Base-by-base conservation (phyloP, 495 filamentous ascomycete species). In the Aspergillus avenaceus region DNA sequence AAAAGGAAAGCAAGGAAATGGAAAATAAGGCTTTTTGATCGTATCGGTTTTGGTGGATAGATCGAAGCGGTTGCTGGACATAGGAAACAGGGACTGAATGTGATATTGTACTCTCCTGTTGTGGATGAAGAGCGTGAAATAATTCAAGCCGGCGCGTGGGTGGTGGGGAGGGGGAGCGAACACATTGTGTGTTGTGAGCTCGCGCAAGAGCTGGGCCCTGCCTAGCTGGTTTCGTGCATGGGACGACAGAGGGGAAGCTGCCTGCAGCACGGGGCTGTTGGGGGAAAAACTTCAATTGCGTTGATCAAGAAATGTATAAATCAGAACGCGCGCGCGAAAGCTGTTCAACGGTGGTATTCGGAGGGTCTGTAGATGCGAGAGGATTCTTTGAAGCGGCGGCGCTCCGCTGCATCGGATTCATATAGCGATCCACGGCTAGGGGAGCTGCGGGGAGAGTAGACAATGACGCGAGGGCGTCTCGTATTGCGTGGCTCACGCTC, bases 401-500 rank as follows among this genome's bases (percentile, higher is more conserved):
- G 68, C 31, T 73, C 68, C 16, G 61, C 56, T n/a, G 51, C 59
- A 54, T 76, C 69, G 13, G 54, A 45, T 29, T 66, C 57, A 47
- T 75, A 75, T 28, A 75, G 55, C 5, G 73, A 76, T 27, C 70
- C 70, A 41, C 72, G 65, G 58, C 64, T 72, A 29, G 69, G 61
- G 14, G 69, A 64, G 49, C 59, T 57, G 31, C 64, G 67, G 45
- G 64, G 58, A 1, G 60, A 66, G 57, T 73, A 73, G 51, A 73
- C 58, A 41, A 72, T 71, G 45, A 66, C 55, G 22, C 60, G 68
- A 23, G 58, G 59, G 43, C 46, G 65, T 40, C 63, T 66, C 47
- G 51, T 45, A 34, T 44, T 45, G 6, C 51, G 55, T 4, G 69
- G 69, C 38, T 66, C 55, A 13, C 72, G 56, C 56, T 74, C 71